phyloP scores from a whole-genome alignment of 495 filamentous ascomycete genomes.

The Hypoxylon lienhwacheense region DNA sequence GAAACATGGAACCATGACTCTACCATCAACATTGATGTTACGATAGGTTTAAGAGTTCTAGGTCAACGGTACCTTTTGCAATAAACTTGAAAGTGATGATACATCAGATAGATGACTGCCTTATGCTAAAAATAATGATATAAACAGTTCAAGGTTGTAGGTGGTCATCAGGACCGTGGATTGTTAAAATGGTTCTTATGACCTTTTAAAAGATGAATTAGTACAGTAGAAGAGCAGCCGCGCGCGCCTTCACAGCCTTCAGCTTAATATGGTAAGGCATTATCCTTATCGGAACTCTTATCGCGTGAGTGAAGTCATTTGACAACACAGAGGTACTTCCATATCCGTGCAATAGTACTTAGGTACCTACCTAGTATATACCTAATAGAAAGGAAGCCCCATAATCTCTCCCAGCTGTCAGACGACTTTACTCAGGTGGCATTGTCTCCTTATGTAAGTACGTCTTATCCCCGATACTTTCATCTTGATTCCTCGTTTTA shows the following conservation, averaged over 20 bases:
- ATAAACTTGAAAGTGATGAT: too few species aligned
- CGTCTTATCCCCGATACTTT: background rate
- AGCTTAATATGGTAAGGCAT: too few species aligned
- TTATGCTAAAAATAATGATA: background rate
- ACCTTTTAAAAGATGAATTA: conserved; percentile 1
- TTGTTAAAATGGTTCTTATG: conserved; percentile 20
- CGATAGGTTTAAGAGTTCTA: too few species aligned
- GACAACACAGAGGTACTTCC: background rate
- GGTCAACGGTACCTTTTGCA: too few species aligned
- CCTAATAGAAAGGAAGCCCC: too few species aligned
- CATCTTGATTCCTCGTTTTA: background rate
- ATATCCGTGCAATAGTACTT: background rate
- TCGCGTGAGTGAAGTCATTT: conserved; percentile 31
- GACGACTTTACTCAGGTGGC: conserved; percentile 15
- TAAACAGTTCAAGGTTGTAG: conserved; percentile 3
- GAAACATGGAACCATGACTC: too few species aligned
- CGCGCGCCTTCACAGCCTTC: conserved; percentile 18
- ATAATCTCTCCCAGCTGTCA: conserved; percentile 18
- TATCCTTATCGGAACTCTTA: conserved; percentile 17
- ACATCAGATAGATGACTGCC: too few species aligned
- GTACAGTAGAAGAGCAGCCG: conserved; percentile 16
- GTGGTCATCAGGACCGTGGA: conserved; percentile 27
- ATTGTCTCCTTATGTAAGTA: too few species aligned
- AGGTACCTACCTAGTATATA: background rate
- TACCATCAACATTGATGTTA: too few species aligned